Conservation (phyloP, 2,329 filamentous ascomycete genomes). For the Tolypocladium paradoxum region DNA sequence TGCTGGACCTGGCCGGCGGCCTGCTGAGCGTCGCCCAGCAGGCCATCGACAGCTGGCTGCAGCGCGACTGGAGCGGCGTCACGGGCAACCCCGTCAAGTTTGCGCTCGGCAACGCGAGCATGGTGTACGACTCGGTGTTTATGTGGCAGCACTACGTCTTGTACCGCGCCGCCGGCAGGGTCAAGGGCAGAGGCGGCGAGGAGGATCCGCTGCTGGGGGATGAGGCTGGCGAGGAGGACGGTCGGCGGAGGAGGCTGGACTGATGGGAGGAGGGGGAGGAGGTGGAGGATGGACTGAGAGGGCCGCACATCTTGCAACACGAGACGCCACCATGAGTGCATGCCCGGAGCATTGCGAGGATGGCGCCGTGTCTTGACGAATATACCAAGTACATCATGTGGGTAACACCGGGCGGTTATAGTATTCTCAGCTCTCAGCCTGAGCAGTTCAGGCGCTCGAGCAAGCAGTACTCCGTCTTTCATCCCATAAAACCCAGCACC, state of each 20-base stretch:
- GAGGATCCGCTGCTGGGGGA: slow-evolving; percentile 17
- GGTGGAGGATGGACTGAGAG: background rate
- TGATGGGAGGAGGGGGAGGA: background rate
- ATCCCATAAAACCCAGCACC: too few relatives aligned
- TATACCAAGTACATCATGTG: background rate
- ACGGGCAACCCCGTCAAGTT: slow-evolving; percentile 90
- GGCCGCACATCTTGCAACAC: too few relatives aligned
- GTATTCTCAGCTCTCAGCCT: background rate
- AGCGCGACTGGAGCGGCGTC: slow-evolving; percentile 81
- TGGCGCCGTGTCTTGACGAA: background rate
- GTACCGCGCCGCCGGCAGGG: slow-evolving; percentile 34
- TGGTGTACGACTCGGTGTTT: slow-evolving; percentile 80
- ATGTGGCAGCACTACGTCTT: slow-evolving; percentile 80
- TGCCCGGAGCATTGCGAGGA: background rate
- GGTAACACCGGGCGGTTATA: background rate
- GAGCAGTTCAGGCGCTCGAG: too few relatives aligned
- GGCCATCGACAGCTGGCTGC: slow-evolving; percentile 71
- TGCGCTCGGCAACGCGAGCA: slow-evolving; percentile 71
- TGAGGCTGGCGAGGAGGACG: background rate
- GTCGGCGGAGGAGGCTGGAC: background rate
- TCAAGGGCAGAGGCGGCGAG: slow-evolving; percentile 2
- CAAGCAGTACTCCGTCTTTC: too few relatives aligned
- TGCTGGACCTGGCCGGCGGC: slow-evolving; percentile 75
- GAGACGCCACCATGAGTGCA: background rate
- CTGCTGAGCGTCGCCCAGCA: slow-evolving; percentile 73